A percentile compares a stretch with the other conserved stretches of the same genome.
These are phyloP conservation scores for Colletotrichum euphorbiae DNA, from an alignment of 2,329 filamentous ascomycete genomes.

Conservation along the genomic window DNA sequence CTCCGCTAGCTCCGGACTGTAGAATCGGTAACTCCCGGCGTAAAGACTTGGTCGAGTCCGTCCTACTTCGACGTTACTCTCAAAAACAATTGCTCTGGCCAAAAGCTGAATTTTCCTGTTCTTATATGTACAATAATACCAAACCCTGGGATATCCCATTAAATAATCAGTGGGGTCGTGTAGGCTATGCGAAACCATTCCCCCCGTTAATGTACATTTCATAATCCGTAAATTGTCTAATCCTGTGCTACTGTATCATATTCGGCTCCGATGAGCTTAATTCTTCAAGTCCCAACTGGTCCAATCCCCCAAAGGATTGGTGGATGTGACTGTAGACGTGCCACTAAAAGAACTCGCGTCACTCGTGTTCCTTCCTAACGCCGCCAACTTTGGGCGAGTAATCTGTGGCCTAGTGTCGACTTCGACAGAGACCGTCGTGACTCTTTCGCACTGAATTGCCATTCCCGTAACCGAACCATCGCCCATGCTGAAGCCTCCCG, in stretches of 20 bases:
- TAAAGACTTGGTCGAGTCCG: no score
- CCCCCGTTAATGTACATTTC: not conserved
- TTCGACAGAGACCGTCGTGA: conserved; percentile 57
- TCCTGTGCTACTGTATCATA: not conserved
- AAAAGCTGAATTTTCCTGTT: not conserved
- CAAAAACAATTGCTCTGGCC: no score
- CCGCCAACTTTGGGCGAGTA: conserved; percentile 4
- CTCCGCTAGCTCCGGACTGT: not conserved
- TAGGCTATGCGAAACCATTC: not conserved
- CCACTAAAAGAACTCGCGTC: conserved; percentile 9
- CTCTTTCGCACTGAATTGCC: conserved; percentile 57
- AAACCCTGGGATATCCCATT: no score
- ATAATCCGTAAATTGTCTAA: conserved; percentile 3
- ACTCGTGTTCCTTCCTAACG: conserved; percentile 20
- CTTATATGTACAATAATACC: not conserved
- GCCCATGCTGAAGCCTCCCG: conserved; percentile 47
- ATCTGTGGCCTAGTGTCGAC: conserved; percentile 14
- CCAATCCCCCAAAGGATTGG: not conserved
- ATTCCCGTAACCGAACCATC: conserved; percentile 44
- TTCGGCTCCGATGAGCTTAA: not conserved
- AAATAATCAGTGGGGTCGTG: no score
- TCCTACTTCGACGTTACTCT: no score
- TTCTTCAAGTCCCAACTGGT: not conserved
- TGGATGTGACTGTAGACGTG: not conserved
- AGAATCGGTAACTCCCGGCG: not conserved